Evolutionary conservation across 2,329 filamentous ascomycete species (phyloP), one percentile per base, ranked within the genome.

Genomic region (Purpureocillium lavendulum): DNA sequence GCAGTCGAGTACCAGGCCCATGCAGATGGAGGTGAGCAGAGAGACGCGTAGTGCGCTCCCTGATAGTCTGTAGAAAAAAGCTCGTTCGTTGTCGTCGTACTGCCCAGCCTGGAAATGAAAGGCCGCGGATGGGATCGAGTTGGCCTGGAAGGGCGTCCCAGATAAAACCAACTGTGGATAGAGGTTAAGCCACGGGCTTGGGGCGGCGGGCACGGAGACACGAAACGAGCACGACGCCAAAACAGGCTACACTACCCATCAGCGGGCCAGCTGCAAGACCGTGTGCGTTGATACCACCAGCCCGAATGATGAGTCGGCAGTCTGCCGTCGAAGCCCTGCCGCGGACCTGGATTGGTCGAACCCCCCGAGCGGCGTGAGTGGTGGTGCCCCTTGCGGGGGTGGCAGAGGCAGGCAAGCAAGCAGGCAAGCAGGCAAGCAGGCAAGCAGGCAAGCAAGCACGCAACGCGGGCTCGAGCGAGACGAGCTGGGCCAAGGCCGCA

Each of bases 221-320:
- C 18, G 26, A 37, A 29, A 21, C 35, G 40, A 42, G n/a, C 29
- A 28, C 18, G 18, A 31, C 32, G 24, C 11, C 36, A 32, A 38
- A 26, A 26, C 5, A 10, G 36, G 40, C 40, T 39, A 42, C 40
- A 39, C 40, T 29, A 42, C 36, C n/a, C 36, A 33, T 39, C 14
- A 42, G 40, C 40, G 33, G 36, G 40, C 36, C 18, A 30, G 29
- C 34, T 36, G 39, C 35, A 37, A 36, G 39, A 40, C 29, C n/a
- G 34, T 21, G 39, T 34, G 39, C 33, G 21, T 26, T 26, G 35
- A 29, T 38, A 35, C 35, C 24, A 33, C 33, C 17, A 31, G 33
- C 32, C 33, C 26, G 24, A 33, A 33, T 26, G 21, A 32, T 33
- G 36, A 33, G 29, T 33, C 33, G 40, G 33, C 37, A 33, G 36